Base-by-base conservation (phyloP, 1,284 basidiomycete genomes). In the Cystobasidium slooffiae region DNA sequence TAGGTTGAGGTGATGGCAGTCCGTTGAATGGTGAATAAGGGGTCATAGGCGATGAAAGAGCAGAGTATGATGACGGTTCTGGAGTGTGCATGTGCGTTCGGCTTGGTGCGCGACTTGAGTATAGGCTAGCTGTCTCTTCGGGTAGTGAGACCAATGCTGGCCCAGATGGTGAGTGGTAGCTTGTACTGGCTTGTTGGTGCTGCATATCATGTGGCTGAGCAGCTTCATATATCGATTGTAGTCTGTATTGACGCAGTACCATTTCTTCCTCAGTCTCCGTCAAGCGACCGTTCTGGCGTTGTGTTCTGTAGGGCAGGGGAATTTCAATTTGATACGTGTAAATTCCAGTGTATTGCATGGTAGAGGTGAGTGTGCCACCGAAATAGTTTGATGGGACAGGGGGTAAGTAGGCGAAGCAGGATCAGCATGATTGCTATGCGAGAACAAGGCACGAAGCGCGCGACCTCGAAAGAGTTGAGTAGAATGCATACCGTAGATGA, bases 141-240 rank as follows among this genome's bases (percentile, higher is more conserved):
- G 62, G 56, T 43, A 59, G 39, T 12, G 56, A 18, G 12, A 49
- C 47, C 14, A 44, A 61, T 8, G 46, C 59, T 47, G 51, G 18
- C 16, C 51, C 31, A 16, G 67, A 52, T 43, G 43, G 61, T 41
- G 61, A 51, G 3, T 24, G 39, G 7, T 47, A 44, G n/a, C 16
- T 20, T 22, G 8, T 10, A 37, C 22, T 37, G 14, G 24, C 22
- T 10, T n/a, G 31, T 14, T 22, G 64, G 10, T 16, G 46, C 22
- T 44, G 51, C 66, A 68, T 68, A 43, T 64, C 70, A 22, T 39
- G 44, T 20, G 49, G 55, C 18, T 58, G 68, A 24, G 37, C 47
- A n/a, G 68, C 68, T 24, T 70, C 56, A 37, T 73, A 73, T 41
- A 73, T 59, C 14, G 70, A 66, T 61, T 73, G 70, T 5, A 73